Base-by-base conservation (phyloP, 441 rosid species). In the Omphalea diandra region DNA sequence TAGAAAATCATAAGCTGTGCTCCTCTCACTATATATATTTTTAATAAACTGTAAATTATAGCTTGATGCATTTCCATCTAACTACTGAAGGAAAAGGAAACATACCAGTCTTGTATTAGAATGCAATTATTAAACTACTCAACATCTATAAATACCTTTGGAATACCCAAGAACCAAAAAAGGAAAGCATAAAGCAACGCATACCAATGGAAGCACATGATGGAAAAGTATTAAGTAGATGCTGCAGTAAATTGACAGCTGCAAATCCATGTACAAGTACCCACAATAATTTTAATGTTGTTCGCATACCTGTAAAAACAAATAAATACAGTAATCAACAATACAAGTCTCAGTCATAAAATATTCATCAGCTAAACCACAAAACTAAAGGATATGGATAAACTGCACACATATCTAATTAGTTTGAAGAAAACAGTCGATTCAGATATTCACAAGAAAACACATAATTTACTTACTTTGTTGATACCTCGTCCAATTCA, bases 171-270 rank as follows among this genome's bases (percentile, higher is more conserved):
- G 17, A 7, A 43, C 53, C 20, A 43, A 26, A 27, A 63, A 26
- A 17, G 22, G 22, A 43, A 27, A n/a, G n/a, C n/a, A n/a, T n/a
- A 68, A 22, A 76, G 67, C 17, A 46, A 73, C 11, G 67, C 73
- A 41, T 83, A 95, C 98, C 98, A 31, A 95, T 81, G 35, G 98
- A 95, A 76, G 96, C 89, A 79, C 97, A 93, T 59, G 82, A 86
- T 15, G 97, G 94, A 73, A 95, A 95, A 6, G 90, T 80, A 64
- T 75, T 52, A 67, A 95, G 88, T 65, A 90, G 80, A 83, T 87
- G 95, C 77, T 80, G 93, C 82, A 88, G 80, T 32, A 93, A 75
- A 60, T 76, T 80, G 59, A 89, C 89, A 24, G 90, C 87, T 11
- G 90, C 90, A 75, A 88, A 69, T 66, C 97, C 99, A 77, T 95